These are phyloP conservation scores for Mucor velutinosus DNA, from an alignment of 371 early-diverging fungal species.

Conservation along the genomic window DNA sequence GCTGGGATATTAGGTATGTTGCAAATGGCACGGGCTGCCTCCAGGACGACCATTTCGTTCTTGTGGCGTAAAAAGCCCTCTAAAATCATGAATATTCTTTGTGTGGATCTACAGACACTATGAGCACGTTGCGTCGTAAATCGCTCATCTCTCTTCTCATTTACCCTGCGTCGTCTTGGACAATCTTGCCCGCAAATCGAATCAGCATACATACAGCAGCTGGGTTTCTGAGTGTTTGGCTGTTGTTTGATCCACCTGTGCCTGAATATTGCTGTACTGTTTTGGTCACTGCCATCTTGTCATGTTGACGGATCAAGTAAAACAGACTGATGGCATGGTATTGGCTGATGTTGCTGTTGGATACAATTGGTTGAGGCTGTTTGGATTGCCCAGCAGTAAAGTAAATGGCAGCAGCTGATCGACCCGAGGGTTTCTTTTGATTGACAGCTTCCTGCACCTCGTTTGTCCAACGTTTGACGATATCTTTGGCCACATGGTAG, in stretches of 20 bases:
- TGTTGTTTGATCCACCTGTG: constrained; percentile 26
- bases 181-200: constrained; percentile 90
- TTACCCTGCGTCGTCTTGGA: constrained; percentile 81
- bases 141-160: constrained; percentile 10
- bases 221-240: constrained; percentile 73
- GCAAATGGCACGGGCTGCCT: constrained; percentile 97
- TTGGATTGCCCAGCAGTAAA: constrained; percentile 49
- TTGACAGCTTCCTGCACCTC: constrained; percentile 88
- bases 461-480: constrained; percentile 86
- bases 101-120: constrained; percentile 51
- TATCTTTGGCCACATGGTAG: constrained; percentile 79
- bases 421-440: constrained; percentile 64
- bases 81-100: constrained; percentile 78
- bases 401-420: constrained; percentile 55
- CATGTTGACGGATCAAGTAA: constrained; percentile 94
- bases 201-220: constrained; percentile 92
- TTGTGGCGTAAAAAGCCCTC: constrained; percentile 92
- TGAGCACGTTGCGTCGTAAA: constrained; percentile 48
- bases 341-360: constrained; percentile 82
- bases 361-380: constrained; percentile 49
- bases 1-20: constrained; percentile 77
- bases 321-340: constrained; percentile 97
- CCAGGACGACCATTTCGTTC: constrained; percentile 95
- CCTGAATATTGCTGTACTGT: constrained; percentile 87
- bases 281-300: constrained; percentile 97